Base-by-base conservation (phyloP, 1,284 basidiomycete genomes). In the Kwoniella shivajii region DNA sequence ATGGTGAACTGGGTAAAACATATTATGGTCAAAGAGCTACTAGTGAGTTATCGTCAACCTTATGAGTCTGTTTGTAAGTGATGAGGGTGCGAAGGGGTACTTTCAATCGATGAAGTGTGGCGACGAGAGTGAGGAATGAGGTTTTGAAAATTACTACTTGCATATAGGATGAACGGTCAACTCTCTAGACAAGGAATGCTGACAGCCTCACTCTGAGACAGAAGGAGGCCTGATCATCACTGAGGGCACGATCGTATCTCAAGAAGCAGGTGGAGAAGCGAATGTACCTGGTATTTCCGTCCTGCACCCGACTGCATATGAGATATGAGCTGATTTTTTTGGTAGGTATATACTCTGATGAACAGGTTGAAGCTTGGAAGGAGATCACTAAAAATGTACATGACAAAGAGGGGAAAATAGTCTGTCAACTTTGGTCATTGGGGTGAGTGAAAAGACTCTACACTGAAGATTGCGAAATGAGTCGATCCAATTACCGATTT, bases 341-440 rank as follows among this genome's bases (percentile, higher is more conserved):
- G n/a, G n/a, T n/a, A n/a, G n/a, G n/a, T 42, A 31, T 39, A 38
- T 56, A 29, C 45, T 26, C 33, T 3, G 14, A 13, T 5, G 62
- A 63, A 27, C 68, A 68, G 49, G 47, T 67, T 31, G 57, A 55
- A 4, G 53, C n/a, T 5, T 70, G 69, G 69, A 71, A 69, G 42
- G 56, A 79, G 75, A 66, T 80, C 29, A 74, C 72, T 6, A 71
- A 76, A 39, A 74, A 69, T 6, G 80, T 81, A 1, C 82, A 84
- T 60, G 71, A 66, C 1, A 79, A 80, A 37, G 79, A 71, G 6
- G 80, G 78, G 0, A 77, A 68, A 66, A 80, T 84, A 56, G 82
- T 74, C 66, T 44, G 77, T 2, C 83, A 84, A 60, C 67, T 83
- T 0, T 82, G 81, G 82, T 80, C 81, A 1, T 67, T 82, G 2